Base-by-base conservation (phyloP, 805 yeast species). In the Nakazawaea siamensis region DNA sequence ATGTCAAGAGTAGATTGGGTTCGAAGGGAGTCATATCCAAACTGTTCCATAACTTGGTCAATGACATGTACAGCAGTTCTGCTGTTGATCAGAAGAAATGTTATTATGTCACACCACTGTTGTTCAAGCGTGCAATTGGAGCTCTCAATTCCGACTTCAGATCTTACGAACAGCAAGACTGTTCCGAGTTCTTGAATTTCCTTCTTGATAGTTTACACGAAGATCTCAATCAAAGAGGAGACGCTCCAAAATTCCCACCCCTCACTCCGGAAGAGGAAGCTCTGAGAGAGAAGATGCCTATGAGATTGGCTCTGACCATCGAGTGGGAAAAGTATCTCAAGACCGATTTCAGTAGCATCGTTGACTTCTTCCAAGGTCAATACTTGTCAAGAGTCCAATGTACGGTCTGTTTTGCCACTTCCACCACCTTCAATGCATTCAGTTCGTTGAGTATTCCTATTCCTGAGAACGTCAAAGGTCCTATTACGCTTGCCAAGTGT, bases 301-400 rank as follows among this genome's bases (percentile, higher is more conserved):
- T 86, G 2, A 66, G 95, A 38, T 63, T 82, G 18, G 96, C 95
- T 0, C 78, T 95, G 0, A 73, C 92, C 0, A 73, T 86, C 33
- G 96, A 88, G 52, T 88, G 97, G 97, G 95, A 84, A 49, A 62
- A 94, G 38, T 86, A 86, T 51, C 60, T 85, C 37, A 77, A 76
- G 39, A 70, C 83, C 15, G 86, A 88, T 51, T 77, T 80, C 43
- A 85, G 95, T 26, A 67, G 79, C 1, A 69, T 88, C 17, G 92
- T 83, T 2, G 88, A 83, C 45, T 68, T 75, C 34, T 85, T 85
- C 52, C 94, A 85, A 51, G 97, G 97, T 1, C 97, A 88, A 55
- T 82, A 80, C 48, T 68, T 81, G 32, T 82, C 94, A n/a, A 78
- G 73, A 35, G 62, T 88, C 47, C 70, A 66, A 46, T 88, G 97